phyloP scores from a whole-genome alignment of 257 asterid genomes.

The Scutellaria barbata region DNA sequence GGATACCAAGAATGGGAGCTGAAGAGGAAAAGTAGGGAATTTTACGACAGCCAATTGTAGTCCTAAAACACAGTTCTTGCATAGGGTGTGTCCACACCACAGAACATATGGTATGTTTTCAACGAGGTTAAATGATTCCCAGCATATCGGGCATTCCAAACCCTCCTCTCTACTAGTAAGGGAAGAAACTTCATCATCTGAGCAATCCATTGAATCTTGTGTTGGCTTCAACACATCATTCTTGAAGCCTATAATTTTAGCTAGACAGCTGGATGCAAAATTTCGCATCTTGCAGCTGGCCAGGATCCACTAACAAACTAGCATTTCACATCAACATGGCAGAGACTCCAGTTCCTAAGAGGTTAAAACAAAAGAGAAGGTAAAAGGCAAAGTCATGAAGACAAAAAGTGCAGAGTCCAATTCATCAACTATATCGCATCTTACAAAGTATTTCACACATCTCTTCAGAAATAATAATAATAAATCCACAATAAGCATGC shows the following conservation, averaged over 20 bases:
- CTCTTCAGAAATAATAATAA: conserved; percentile 9
- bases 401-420: background rate
- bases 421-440: conserved; percentile 9
- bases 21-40: conserved; percentile 74
- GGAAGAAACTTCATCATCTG: conserved; percentile 81
- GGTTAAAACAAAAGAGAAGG: conserved; percentile 12
- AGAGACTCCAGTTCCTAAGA: conserved; percentile 33
- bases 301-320: conserved; percentile 31
- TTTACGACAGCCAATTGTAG: conserved; percentile 91
- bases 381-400: background rate
- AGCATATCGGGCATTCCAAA: conserved; percentile 93
- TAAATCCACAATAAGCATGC: background rate
- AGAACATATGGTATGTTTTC: conserved; percentile 89
- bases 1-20: conserved; percentile 86
- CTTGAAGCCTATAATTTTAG: conserved; percentile 62
- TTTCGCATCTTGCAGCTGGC: conserved; percentile 62
- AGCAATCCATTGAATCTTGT: conserved; percentile 58
- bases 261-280: conserved; percentile 72
- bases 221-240: conserved; percentile 47
- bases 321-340: conserved; percentile 35
- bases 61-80: conserved; percentile 91
- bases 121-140: conserved; percentile 92
- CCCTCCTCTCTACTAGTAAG: conserved; percentile 68
- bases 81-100: conserved; percentile 99
- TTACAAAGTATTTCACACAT: background rate